Evolutionary conservation across 179 eudicot species (phyloP).

Genomic region (Monotropa hypopitys): DNA sequence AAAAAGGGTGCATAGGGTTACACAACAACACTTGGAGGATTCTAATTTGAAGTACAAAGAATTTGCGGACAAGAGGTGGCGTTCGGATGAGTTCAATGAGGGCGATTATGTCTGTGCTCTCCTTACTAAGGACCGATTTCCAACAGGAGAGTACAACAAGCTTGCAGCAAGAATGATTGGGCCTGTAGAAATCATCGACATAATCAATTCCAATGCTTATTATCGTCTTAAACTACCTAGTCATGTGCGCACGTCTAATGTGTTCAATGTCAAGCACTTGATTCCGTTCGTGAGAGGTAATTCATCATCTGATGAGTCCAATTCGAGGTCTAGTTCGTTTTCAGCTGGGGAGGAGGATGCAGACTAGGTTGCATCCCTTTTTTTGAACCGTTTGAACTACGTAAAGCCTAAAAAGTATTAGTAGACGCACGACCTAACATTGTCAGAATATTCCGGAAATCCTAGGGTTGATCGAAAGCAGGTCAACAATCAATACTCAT

Average conservation of each 20-base stretch:
- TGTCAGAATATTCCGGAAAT: too few relatives aligned
- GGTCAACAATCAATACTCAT: too few relatives aligned
- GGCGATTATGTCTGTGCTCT: background rate
- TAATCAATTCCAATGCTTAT: background rate
- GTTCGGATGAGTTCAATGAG: background rate
- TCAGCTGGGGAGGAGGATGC: background rate
- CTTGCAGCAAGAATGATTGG: background rate
- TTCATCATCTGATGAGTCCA: background rate
- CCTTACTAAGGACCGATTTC: background rate
- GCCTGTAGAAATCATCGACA: background rate
- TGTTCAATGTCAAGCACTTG: too few relatives aligned
- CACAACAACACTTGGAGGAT: background rate
- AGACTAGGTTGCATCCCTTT: too few relatives aligned
- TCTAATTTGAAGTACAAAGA: background rate
- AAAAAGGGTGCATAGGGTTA: background rate
- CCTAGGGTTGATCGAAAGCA: too few relatives aligned
- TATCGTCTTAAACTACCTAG: too few relatives aligned
- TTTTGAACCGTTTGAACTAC: too few relatives aligned
- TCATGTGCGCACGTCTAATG: too few relatives aligned
- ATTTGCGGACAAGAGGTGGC: background rate
- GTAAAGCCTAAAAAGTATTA: too few relatives aligned
- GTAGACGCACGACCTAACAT: too few relatives aligned
- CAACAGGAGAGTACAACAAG: background rate
- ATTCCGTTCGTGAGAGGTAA: background rate
- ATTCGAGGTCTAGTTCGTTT: background rate